Evolutionary conservation across 2,329 filamentous ascomycete species (phyloP).

Genomic region (Hirsutella thompsonii): DNA sequence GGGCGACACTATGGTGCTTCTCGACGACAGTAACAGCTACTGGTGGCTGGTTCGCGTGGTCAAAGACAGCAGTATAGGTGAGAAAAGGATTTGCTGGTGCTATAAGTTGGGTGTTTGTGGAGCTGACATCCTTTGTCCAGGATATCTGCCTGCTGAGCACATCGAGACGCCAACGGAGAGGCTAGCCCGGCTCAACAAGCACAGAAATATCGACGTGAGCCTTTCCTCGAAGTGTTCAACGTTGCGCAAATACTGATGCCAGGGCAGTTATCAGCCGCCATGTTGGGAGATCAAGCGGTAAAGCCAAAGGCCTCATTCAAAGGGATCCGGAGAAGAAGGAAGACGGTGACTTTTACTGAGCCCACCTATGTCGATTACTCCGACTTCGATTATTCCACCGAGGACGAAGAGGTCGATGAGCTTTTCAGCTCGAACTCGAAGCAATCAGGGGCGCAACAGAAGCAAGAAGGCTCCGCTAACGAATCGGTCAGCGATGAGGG

Average conservation of each 20-base stretch:
- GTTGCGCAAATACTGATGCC: background rate
- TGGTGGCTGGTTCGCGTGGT: slow-evolving; percentile 98
- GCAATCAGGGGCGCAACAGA: slow-evolving; percentile 16
- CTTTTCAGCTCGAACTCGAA: slow-evolving; percentile 23
- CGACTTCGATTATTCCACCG: slow-evolving; percentile 73
- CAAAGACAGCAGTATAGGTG: slow-evolving; percentile 89
- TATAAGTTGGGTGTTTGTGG: background rate
- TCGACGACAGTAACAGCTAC: slow-evolving; percentile 98
- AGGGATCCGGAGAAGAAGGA: slow-evolving; percentile 71
- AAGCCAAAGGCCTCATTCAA: slow-evolving; percentile 76
- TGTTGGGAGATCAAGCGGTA: slow-evolving; percentile 53
- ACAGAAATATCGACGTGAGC: slow-evolving; percentile 90
- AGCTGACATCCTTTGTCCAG: slow-evolving; percentile 28
- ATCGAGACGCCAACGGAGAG: slow-evolving; percentile 97
- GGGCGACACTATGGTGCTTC: slow-evolving; percentile 94
- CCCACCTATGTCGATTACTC: slow-evolving; percentile 84
- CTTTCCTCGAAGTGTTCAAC: background rate
- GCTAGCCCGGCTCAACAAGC: slow-evolving; percentile 87
- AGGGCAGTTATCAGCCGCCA: slow-evolving; percentile 43
- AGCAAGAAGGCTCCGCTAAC: slow-evolving; percentile 15
- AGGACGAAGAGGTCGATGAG: slow-evolving; percentile 48
- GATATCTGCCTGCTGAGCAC: slow-evolving; percentile 92
- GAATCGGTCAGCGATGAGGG: slow-evolving; percentile 32
- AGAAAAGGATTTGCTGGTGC: slow-evolving; percentile 7
- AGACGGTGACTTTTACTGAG: slow-evolving; percentile 74